phyloP scores from a whole-genome alignment of 371 early-diverging fungal genomes.

The Mortierella sp. region DNA sequence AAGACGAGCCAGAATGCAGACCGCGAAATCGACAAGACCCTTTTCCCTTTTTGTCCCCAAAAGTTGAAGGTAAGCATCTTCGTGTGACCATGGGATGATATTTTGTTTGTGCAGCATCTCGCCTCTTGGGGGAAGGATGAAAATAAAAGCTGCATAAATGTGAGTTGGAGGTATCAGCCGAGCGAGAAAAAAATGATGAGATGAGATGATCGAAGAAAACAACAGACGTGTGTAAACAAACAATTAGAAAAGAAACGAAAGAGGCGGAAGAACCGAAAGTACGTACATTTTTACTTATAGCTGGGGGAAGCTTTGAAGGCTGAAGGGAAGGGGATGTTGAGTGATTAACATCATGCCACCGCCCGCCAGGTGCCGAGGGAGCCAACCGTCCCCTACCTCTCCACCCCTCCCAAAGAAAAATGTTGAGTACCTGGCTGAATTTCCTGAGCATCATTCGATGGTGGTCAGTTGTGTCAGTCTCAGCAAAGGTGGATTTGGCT shows the following conservation, averaged over 20 bases:
- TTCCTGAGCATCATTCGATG: neutral
- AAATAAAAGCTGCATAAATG: no score
- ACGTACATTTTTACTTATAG: neutral
- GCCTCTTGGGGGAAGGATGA: neutral
- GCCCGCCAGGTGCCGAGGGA: neutral
- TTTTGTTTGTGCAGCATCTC: neutral
- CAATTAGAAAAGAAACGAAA: neutral
- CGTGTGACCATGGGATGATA: conserved; percentile 6
- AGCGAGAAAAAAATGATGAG: neutral
- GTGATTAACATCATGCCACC: neutral
- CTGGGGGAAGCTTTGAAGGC: neutral
- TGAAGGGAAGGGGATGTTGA: neutral
- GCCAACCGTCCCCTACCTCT: neutral
- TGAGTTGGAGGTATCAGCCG: no score
- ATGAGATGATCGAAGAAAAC: neutral
- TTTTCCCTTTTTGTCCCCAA: neutral
- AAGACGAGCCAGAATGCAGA: conserved; percentile 4
- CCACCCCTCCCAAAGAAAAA: neutral
- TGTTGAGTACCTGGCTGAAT: neutral
- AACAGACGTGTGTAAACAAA: neutral
- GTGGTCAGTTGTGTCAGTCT: neutral
- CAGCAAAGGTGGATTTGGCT: neutral
- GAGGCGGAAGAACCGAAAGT: neutral
- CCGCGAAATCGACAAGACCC: neutral
- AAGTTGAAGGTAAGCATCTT: neutral